Conservation (phyloP, 257 asterid genomes). For the Petunia axillaris region DNA sequence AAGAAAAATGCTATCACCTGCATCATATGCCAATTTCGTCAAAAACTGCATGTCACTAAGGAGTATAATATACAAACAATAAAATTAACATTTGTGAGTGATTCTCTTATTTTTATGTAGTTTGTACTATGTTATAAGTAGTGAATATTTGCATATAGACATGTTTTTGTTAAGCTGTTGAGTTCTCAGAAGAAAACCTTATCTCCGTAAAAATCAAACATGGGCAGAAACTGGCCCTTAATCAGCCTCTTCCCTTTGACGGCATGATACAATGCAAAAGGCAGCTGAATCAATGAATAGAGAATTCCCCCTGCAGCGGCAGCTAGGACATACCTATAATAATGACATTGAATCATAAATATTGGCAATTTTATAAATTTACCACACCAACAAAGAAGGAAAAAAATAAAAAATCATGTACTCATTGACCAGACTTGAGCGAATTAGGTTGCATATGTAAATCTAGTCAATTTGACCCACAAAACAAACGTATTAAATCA, state of each 20-base stretch:
- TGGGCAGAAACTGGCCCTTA: constrained; percentile 41
- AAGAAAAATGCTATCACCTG: constrained; percentile 50
- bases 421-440: not conserved
- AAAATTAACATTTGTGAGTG: too few species aligned
- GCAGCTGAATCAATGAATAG: constrained; percentile 56
- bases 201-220: constrained; percentile 66
- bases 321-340: constrained; percentile 50
- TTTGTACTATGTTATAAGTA: too few species aligned
- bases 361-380: not conserved
- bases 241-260: constrained; percentile 47
- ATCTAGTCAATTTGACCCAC: not conserved
- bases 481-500: too few species aligned
- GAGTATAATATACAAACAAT: too few species aligned
- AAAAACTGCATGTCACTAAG: not conserved
- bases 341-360: not conserved
- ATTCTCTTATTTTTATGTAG: too few species aligned
- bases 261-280: constrained; percentile 52
- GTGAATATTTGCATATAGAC: not conserved
- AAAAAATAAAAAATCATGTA: too few species aligned
- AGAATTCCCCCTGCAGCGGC: constrained; percentile 41
- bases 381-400: not conserved
- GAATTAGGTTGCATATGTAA: not conserved
- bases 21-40: constrained; percentile 38
- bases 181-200: constrained; percentile 39
- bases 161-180: not conserved